Percentiles rank a stretch among this genome's conserved stretches.
These are phyloP conservation scores for Chlamydomonas sphaeroides DNA, from an alignment of 139 green algal genomes.

Conservation along the genomic window DNA sequence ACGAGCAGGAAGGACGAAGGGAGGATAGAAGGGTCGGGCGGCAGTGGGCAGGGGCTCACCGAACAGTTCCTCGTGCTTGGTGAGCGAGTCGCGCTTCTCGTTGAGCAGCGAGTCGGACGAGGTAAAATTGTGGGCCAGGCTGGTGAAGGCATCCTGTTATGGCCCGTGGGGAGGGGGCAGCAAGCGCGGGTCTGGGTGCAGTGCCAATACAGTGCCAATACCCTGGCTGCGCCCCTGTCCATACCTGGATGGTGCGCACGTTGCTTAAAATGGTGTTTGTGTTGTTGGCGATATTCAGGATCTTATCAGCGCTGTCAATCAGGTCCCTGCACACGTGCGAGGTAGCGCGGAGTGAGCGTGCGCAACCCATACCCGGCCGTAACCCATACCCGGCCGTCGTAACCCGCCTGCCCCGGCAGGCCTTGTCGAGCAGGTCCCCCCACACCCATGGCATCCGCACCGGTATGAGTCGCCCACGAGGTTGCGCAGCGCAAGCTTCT, in stretches of 20 bases:
- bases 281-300: constrained; percentile 80
- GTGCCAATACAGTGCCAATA: too few species aligned
- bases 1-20: neutral
- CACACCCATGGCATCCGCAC: constrained; percentile 44
- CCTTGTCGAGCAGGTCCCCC: too few species aligned
- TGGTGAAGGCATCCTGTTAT: constrained; percentile 51
- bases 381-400: too few species aligned
- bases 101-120: constrained; percentile 46
- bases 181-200: too few species aligned
- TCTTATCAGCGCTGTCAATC: constrained; percentile 93
- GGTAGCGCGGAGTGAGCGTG: too few species aligned
- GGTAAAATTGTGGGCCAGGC: constrained; percentile 59
- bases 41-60: too few species aligned
- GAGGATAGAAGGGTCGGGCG: neutral
- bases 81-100: constrained; percentile 59
- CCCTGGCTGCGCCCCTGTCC: too few species aligned
- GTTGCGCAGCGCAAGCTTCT: constrained; percentile 87
- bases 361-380: too few species aligned
- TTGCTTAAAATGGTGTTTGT: constrained; percentile 71
- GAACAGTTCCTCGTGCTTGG: constrained; percentile 71
- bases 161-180: too few species aligned
- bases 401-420: too few species aligned
- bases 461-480: constrained; percentile 91
- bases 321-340: constrained; percentile 92
- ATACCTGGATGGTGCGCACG: constrained; percentile 69